Evolutionary conservation across 2,329 filamentous ascomycete genomes (phyloP), one percentile per base, ranked within the genome.

Genomic region (Trichophyton verrucosum): DNA sequence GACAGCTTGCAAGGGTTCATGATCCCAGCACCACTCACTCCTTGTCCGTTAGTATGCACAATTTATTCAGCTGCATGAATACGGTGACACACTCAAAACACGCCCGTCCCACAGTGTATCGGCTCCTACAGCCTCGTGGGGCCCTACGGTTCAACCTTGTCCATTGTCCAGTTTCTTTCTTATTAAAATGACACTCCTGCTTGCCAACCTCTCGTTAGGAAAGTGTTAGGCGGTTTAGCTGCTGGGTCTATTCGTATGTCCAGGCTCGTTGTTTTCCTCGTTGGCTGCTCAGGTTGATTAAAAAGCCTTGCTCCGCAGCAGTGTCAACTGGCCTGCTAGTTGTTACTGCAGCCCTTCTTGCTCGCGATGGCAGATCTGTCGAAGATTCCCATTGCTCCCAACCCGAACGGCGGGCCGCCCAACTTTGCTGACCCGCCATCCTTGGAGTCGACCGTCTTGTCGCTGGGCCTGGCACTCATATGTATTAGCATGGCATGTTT

Each of bases 51-150:
- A n/a, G 17, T 8, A 53, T 53, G 24, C 11, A 53, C 11, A 36
- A 55, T 36, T 53, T 13, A 53, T 53, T 55, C 49, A 55, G 49
- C 49, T 55, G 49, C 49, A 55, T 55, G 49, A 9, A 55, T 55
- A 55, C 30, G 30, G 49, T 55, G 46, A 49, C 49, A 55, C 49
- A 36, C 49, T n/a, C n/a, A n/a, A 36, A 55, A 36, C 49, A 55
- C 24, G 15, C 20, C 46, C 49, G 49, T 55, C 49, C 49, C 49
- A 55, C 49, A 5, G 13, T 33, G 27, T 24, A 33, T 36, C 49
- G 24, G 49, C 49, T 55, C 49, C 49, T 55, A 55, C 49, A 55
- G 49, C 49, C 49, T 55, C 49, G 49, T 55, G 49, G 49, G 46
- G 44, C 44, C 44, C n/a, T 47, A 22, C 44, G 17, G 44, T n/a